These are phyloP conservation scores for Penicillium mononematosum DNA, from an alignment of 495 filamentous ascomycete species.

Conservation along the genomic window DNA sequence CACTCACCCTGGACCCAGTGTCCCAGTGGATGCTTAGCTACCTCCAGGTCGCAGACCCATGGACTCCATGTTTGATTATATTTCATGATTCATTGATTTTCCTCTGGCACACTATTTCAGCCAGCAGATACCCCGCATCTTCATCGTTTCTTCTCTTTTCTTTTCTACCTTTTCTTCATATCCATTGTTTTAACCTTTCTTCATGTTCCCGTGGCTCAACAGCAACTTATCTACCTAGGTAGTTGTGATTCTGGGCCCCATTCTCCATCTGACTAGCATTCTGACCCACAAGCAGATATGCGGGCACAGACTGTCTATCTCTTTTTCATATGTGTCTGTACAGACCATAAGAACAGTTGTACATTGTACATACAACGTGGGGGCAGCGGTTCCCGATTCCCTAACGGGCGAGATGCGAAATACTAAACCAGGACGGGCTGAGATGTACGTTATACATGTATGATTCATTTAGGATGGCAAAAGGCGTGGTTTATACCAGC, in stretches of 20 bases:
- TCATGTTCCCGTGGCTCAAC: not conserved
- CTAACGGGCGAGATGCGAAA: not conserved
- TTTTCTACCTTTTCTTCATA: conserved; percentile 13
- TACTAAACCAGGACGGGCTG: not conserved
- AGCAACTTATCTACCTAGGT: not conserved
- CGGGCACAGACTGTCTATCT: not conserved
- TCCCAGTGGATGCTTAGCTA: conserved; percentile 40
- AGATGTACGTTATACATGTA: conserved; percentile 2
- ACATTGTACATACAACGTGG: not conserved
- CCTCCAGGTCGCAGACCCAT: not conserved
- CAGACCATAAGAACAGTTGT: not conserved
- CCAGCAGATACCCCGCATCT: conserved; percentile 29
- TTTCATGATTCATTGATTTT: conserved; percentile 35
- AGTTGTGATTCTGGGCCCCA: not conserved
- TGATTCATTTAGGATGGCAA: conserved; percentile 1
- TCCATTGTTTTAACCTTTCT: not conserved
- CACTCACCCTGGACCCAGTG: conserved; percentile 27
- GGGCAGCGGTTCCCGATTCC: not conserved
- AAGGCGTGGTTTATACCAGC: not conserved
- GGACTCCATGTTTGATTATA: conserved; percentile 13
- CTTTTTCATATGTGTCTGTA: conserved; percentile 1
- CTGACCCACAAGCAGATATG: not conserved
- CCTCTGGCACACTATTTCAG: conserved; percentile 25
- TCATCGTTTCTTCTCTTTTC: conserved; percentile 10
- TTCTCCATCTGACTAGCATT: not conserved